Evolutionary conservation across 73 alveolate species (phyloP).

Genomic region (Effrenium voratum): DNA sequence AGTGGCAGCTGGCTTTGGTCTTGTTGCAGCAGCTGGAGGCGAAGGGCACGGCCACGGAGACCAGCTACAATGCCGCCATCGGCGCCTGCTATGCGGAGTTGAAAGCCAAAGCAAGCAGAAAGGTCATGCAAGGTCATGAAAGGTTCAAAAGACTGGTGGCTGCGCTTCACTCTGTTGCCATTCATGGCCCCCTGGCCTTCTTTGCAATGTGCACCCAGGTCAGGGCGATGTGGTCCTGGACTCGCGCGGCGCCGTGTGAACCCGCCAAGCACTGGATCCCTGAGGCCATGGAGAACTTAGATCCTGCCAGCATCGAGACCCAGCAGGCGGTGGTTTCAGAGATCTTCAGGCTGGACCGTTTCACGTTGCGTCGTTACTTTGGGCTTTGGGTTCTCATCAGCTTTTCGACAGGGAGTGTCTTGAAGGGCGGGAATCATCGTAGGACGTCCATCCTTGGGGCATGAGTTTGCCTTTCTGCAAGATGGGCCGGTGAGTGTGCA

Average conservation of each 20-base stretch:
- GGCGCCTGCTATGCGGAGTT: slow-evolving; percentile 68
- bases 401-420: no score
- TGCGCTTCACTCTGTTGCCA: no score
- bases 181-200: background rate
- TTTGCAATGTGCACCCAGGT: background rate
- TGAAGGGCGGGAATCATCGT: no score
- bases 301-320: slow-evolving; percentile 47
- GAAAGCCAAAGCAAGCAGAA: background rate
- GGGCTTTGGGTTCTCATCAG: background rate
- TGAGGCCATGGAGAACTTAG: slow-evolving; percentile 65
- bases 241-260: background rate
- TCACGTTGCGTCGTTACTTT: background rate
- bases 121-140: background rate
- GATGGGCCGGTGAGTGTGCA: no score
- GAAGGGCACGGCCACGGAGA: background rate
- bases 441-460: no score
- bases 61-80: slow-evolving; percentile 42
- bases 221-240: background rate
- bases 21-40: background rate
- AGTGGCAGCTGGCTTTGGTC: slow-evolving; percentile 46
- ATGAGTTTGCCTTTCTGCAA: no score
- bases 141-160: background rate
- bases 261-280: background rate
- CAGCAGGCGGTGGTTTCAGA: slow-evolving; percentile 59
- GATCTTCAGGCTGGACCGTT: slow-evolving; percentile 33